Conservation (phyloP, 495 filamentous ascomycete species). For the Penicillium maclennaniae region DNA sequence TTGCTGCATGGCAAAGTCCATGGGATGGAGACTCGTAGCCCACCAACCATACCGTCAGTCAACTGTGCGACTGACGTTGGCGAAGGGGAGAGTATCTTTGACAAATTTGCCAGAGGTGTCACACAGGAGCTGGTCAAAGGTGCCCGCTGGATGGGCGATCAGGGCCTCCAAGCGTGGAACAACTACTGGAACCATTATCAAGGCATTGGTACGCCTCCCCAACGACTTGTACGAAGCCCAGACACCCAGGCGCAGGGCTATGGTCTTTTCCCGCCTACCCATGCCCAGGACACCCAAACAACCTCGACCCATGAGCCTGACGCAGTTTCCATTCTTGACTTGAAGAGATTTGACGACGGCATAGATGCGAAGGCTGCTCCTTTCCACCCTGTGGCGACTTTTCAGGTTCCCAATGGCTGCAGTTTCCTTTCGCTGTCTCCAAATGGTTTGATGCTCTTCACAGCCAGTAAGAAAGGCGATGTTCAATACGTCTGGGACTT, state of each 20-base stretch:
- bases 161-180: constrained; percentile 82
- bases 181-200: constrained; percentile 75
- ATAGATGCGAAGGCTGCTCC: constrained; percentile 35
- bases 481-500: constrained; percentile 91
- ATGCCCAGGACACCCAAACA: constrained; percentile 51
- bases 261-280: constrained; percentile 69
- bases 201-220: constrained; percentile 21
- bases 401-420: constrained; percentile 76
- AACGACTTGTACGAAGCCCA: constrained; percentile 25
- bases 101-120: constrained; percentile 80
- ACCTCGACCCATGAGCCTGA: constrained; percentile 60
- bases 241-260: constrained; percentile 29
- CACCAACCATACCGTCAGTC: constrained; percentile 70
- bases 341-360: constrained; percentile 58
- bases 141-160: constrained; percentile 80
- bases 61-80: constrained; percentile 75
- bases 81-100: constrained; percentile 74
- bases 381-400: constrained; percentile 68
- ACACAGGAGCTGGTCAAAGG: constrained; percentile 89
- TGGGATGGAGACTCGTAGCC: constrained; percentile 63
- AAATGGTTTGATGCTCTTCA: constrained; percentile 77
- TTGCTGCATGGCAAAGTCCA: constrained; percentile 52
- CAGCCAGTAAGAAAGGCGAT: constrained; percentile 88
- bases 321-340: constrained; percentile 78
- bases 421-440: constrained; percentile 90